phyloP scores from a whole-genome alignment of 768 basidiomycete species.

The Amanita brunnescens region DNA sequence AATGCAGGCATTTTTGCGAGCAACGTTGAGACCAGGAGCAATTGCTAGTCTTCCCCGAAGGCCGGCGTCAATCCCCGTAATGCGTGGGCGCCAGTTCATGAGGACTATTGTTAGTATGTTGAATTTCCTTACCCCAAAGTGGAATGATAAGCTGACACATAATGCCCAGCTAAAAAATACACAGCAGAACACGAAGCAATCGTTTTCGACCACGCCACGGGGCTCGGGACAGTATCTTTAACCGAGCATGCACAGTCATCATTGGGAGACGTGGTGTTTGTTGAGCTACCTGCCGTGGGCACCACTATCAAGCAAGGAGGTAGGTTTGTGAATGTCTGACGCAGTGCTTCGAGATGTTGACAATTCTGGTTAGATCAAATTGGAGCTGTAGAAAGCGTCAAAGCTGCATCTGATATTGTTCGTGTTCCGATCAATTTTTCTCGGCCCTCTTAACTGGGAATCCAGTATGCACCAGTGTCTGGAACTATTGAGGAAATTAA shows the following conservation, averaged over 20 bases:
- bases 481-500: constrained; percentile 81
- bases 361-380: constrained; percentile 50
- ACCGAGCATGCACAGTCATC: constrained; percentile 89
- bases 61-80: background rate
- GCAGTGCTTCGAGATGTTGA: background rate
- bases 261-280: constrained; percentile 95
- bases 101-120: constrained; percentile 58
- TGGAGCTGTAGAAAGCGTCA: constrained; percentile 93
- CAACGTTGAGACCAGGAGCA: background rate
- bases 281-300: constrained; percentile 73
- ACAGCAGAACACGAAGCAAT: constrained; percentile 87
- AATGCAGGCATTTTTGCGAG: constrained; percentile 4
- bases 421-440: constrained; percentile 5
- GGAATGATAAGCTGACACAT: background rate
- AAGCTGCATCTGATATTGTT: constrained; percentile 93
- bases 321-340: constrained; percentile 28
- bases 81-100: constrained; percentile 17
- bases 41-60: background rate
- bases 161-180: constrained; percentile 59
- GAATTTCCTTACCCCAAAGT: background rate
- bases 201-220: constrained; percentile 65
- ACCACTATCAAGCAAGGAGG: constrained; percentile 62
- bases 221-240: constrained; percentile 74
- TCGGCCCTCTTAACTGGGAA: constrained; percentile 7
- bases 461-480: constrained; percentile 86